A percentile compares a stretch with the other conserved stretches of the same genome.
Conservation (phyloP, 2,329 filamentous ascomycete genomes). For the Metarhizium brunneum region DNA sequence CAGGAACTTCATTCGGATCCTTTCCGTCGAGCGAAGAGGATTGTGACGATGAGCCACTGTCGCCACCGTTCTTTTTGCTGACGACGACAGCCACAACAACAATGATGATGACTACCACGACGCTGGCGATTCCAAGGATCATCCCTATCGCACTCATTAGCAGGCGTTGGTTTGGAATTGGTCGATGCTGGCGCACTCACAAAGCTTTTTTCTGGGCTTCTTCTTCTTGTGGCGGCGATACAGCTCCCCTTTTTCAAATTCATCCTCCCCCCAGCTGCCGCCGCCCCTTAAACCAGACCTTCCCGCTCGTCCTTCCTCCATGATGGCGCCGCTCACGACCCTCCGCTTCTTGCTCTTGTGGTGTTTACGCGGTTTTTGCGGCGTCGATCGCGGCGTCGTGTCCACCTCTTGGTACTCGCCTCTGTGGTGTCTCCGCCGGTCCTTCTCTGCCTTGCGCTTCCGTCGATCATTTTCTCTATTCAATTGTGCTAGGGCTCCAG, state of each 20-base stretch:
- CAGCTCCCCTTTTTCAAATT: slow-evolving; percentile 39
- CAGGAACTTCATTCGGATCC: slow-evolving; percentile 49
- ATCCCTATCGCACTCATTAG: slow-evolving; percentile 28
- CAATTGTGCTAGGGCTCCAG: slow-evolving; percentile 55
- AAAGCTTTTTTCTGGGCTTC: slow-evolving; percentile 51
- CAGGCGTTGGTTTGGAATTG: background rate
- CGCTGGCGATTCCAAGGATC: slow-evolving; percentile 43
- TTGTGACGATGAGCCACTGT: slow-evolving; percentile 16
- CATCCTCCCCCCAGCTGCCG: slow-evolving; percentile 29
- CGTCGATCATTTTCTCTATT: slow-evolving; percentile 48
- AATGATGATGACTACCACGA: slow-evolving; percentile 54
- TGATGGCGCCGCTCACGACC: slow-evolving; percentile 59
- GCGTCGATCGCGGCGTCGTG: background rate
- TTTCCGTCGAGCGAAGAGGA: slow-evolving; percentile 37
- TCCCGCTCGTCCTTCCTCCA: slow-evolving; percentile 54
- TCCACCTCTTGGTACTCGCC: slow-evolving; percentile 5
- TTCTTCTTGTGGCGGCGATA: slow-evolving; percentile 33
- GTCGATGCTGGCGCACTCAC: slow-evolving; percentile 29
- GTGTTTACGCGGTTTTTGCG: slow-evolving; percentile 21
- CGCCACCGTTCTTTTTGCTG: slow-evolving; percentile 50
- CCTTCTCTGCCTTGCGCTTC: slow-evolving; percentile 33
- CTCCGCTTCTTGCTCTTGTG: slow-evolving; percentile 41
- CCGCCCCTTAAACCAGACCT: slow-evolving; percentile 33
- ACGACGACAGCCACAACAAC: slow-evolving; percentile 59
- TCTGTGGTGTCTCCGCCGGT: slow-evolving; percentile 14